Evolutionary conservation across 2,329 filamentous ascomycete species (phyloP).

Genomic region (Nemania diffusa): DNA sequence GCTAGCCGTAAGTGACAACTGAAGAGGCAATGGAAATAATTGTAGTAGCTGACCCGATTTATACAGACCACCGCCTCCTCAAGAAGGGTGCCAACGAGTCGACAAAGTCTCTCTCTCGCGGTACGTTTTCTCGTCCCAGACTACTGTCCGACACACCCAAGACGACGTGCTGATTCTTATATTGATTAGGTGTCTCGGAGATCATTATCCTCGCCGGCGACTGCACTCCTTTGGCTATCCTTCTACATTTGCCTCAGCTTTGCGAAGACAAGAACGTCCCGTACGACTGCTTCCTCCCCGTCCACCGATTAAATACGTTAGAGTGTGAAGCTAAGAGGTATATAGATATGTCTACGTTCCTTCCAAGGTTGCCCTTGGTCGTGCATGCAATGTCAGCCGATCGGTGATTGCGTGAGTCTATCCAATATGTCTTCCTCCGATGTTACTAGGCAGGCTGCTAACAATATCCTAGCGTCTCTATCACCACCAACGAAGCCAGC

Average conservation of each 20-base stretch:
- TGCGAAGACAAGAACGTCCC: conserved; percentile 78
- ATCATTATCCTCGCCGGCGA: conserved; percentile 91
- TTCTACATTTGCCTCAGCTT: conserved; percentile 88
- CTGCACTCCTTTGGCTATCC: conserved; percentile 85
- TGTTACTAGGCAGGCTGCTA: not conserved
- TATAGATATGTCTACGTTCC: conserved; percentile 58
- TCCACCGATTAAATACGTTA: not conserved
- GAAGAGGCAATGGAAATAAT: not conserved
- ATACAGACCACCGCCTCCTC: conserved; percentile 66
- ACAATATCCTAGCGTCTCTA: conserved; percentile 58
- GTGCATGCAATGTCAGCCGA: conserved; percentile 88
- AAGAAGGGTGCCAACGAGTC: conserved; percentile 90
- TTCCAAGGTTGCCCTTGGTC: conserved; percentile 80
- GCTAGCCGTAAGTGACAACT: conserved; percentile 56
- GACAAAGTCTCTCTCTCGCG: conserved; percentile 91
- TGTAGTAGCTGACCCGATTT: conserved; percentile 29
- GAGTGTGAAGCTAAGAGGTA: conserved; percentile 16
- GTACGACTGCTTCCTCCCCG: conserved; percentile 41
- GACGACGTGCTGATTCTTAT: conserved; percentile 13
- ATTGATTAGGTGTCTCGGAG: conserved; percentile 70
- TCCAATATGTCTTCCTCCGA: not conserved
- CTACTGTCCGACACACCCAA: too few species aligned
- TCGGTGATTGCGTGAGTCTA: conserved; percentile 79
- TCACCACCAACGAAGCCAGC: conserved; percentile 91
- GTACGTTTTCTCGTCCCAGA: conserved; percentile 49